Conservation (phyloP, 148 eudicot genomes). For the Chenopodium berlandieri region DNA sequence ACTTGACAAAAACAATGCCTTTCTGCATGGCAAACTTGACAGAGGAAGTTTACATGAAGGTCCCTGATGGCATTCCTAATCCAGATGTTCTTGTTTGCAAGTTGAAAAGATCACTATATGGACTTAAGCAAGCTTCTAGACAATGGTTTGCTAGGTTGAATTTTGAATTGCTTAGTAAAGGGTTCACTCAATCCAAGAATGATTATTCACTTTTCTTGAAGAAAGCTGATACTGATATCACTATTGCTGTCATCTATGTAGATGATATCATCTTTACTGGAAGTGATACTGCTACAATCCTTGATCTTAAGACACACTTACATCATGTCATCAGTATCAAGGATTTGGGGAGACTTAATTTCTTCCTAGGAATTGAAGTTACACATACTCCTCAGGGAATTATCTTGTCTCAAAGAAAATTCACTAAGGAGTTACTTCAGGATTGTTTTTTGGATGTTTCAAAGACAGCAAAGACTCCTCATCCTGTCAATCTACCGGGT, state of each 20-base stretch:
- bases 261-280: background rate
- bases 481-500: background rate
- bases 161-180: background rate
- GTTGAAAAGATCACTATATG: background rate
- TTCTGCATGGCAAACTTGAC: background rate
- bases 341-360: background rate
- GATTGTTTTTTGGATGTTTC: background rate
- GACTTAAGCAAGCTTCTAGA: background rate
- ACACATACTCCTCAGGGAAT: no score
- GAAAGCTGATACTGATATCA: no score
- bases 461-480: background rate
- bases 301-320: background rate
- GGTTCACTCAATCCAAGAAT: background rate
- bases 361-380: background rate
- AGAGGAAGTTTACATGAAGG: background rate
- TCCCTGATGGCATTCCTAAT: background rate
- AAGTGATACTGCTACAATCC: background rate
- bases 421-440: background rate
- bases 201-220: background rate
- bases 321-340: background rate
- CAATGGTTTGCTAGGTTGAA: background rate
- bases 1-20: background rate
- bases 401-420: background rate
- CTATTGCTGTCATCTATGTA: background rate
- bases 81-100: background rate